Evolutionary conservation across 2,329 filamentous ascomycete genomes (phyloP), one percentile per base, ranked within the genome.

Genomic region (Colletotrichum incanum): DNA sequence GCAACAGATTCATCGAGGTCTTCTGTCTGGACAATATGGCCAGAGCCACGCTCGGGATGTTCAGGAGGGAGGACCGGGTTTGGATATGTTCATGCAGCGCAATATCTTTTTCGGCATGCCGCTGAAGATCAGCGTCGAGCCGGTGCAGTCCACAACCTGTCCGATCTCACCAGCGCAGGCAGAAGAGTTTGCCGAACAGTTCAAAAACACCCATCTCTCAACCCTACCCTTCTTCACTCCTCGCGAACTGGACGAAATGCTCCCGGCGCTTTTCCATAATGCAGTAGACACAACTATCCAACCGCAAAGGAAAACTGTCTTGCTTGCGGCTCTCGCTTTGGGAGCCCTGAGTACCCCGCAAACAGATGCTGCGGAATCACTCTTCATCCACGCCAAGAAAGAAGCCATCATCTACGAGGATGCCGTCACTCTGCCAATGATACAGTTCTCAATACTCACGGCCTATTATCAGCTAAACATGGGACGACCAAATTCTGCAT

Each of bases 41-140:
- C 64, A 69, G 2, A 68, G 43, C 12, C 71, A 69, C 20, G 34
- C 47, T 18, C 71, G 68, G 20, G 75, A 77, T 34, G 74, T 76
- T 39, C 75, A 74, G 37, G 77, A 79, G 56, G 78, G 76, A 12
- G 75, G 77, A 2, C 73, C 75, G 0, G 76, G 78, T 3, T 58
- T 80, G 28, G 78, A 80, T 23, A 71, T 78, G 43, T 80, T 80
- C 50, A 76, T 79, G 34, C 78, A 80, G 55, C 72, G 78, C 18
- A 76, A 76, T 39, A 77, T 80, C 31, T 80, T 80, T 74, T 80
- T 80, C 55, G 78, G 78, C 23, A 80, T 77, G 26, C 74, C 77
- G 8, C 71, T 74, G 14, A 74, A 76, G 39, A 69, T 77, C 2
- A 69, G 73, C 39, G 43, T 74, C 2, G 73, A 68, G 14, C 58